Conservation (phyloP, 306 rosid genomes). For the Delonix regia region DNA sequence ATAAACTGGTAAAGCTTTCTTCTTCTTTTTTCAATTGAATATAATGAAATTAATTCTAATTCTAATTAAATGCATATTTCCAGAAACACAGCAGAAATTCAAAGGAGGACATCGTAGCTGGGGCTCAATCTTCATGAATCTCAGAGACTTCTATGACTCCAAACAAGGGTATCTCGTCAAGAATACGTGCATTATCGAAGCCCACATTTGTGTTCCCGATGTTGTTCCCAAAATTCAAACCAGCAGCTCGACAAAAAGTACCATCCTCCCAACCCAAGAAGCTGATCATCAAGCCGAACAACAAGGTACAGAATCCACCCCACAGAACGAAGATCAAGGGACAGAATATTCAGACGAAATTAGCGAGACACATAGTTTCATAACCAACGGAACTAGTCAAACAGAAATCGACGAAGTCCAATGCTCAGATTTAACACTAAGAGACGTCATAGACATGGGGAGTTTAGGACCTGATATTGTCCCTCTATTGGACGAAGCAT, state of each 20-base stretch:
- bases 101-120: slow-evolving; percentile 81
- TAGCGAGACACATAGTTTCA: slow-evolving; percentile 19
- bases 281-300: not conserved
- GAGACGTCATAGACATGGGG: slow-evolving; percentile 38
- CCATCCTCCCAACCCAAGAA: not conserved
- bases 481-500: slow-evolving; percentile 43
- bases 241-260: not conserved
- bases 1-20: too few relatives aligned
- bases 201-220: slow-evolving; percentile 62
- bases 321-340: slow-evolving; percentile 27
- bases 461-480: slow-evolving; percentile 31
- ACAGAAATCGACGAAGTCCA: slow-evolving; percentile 19
- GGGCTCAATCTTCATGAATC: slow-evolving; percentile 86
- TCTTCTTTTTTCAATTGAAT: not conserved
- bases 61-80: not conserved
- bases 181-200: slow-evolving; percentile 79
- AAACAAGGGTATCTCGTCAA: slow-evolving; percentile 72
- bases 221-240: slow-evolving; percentile 18
- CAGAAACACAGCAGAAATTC: slow-evolving; percentile 87
- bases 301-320: not conserved
- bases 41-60: not conserved
- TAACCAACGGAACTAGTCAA: slow-evolving; percentile 25
- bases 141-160: slow-evolving; percentile 63
- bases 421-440: slow-evolving; percentile 29
- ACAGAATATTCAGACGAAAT: slow-evolving; percentile 22